Evolutionary conservation across 2,329 filamentous ascomycete genomes (phyloP).

Genomic region (Colletotrichum sp.): DNA sequence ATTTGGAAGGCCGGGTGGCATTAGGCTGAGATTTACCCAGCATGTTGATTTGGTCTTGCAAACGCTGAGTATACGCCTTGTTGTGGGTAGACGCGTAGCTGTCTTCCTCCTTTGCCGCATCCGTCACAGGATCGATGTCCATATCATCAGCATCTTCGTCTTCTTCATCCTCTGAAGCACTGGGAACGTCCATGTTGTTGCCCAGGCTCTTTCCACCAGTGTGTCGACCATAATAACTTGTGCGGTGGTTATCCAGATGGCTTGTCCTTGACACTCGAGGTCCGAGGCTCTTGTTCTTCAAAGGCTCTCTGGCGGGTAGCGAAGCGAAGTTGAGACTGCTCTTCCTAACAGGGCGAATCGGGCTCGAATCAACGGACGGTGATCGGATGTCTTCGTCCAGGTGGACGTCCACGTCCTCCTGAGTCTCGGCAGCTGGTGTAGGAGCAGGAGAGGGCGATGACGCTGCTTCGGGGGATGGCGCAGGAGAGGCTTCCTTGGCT

Average conservation of each 20-base stretch:
- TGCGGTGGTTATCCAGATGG: slow-evolving; percentile 75
- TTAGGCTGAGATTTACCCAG: slow-evolving; percentile 63
- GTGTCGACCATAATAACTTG: slow-evolving; percentile 75
- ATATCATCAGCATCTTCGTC: slow-evolving; percentile 56
- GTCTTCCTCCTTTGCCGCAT: slow-evolving; percentile 50
- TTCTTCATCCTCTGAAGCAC: slow-evolving; percentile 49
- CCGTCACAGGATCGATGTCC: slow-evolving; percentile 51
- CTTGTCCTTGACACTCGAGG: slow-evolving; percentile 76
- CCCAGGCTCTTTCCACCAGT: slow-evolving; percentile 76
- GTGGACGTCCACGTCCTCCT: slow-evolving; percentile 28
- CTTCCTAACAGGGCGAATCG: slow-evolving; percentile 80
- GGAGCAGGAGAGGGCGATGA: background rate
- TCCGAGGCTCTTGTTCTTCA: slow-evolving; percentile 85
- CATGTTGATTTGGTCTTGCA: slow-evolving; percentile 91
- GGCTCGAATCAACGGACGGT: slow-evolving; percentile 74
- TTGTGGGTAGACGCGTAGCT: slow-evolving; percentile 65
- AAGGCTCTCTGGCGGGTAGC: slow-evolving; percentile 86
- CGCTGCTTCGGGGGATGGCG: background rate
- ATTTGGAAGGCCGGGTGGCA: slow-evolving; percentile 52
- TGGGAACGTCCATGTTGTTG: slow-evolving; percentile 48
- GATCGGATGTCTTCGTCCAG: slow-evolving; percentile 57
- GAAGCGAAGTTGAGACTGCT: slow-evolving; percentile 96
- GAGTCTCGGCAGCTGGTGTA: background rate
- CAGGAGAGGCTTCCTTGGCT: slow-evolving; percentile 26
- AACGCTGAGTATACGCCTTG: slow-evolving; percentile 90